Conservation (phyloP, 352 stramenopile species). For the Pseudoperonospora humuli region DNA sequence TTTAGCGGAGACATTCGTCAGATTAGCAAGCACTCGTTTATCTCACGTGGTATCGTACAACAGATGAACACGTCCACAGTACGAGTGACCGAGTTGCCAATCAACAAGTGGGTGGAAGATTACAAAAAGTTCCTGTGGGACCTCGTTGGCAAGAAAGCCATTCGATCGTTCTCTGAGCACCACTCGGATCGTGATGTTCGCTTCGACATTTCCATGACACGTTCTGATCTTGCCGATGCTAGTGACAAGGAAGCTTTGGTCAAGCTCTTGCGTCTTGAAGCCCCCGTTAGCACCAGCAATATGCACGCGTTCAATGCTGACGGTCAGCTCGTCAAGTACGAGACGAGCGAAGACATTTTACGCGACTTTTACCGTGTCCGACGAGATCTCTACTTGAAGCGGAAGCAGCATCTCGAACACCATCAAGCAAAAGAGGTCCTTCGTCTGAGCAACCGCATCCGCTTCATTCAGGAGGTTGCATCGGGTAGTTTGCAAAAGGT, state of each 20-base stretch:
- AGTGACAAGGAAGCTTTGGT: slow-evolving; percentile 45
- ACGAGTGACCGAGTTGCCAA: slow-evolving; percentile 93
- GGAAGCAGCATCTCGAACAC: slow-evolving; percentile 75
- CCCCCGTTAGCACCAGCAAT: slow-evolving; percentile 92
- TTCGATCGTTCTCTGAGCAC: slow-evolving; percentile 93
- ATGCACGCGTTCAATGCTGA: slow-evolving; percentile 96
- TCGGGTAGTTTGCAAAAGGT: slow-evolving; percentile 88
- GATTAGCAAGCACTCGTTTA: slow-evolving; percentile 56
- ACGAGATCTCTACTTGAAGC: slow-evolving; percentile 79
- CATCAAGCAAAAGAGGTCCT: slow-evolving; percentile 80
- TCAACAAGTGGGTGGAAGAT: slow-evolving; percentile 97
- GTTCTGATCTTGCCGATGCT: slow-evolving; percentile 69
- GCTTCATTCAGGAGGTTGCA: slow-evolving; percentile 96
- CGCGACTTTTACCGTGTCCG: slow-evolving; percentile 91
- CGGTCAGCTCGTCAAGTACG: slow-evolving; percentile 89
- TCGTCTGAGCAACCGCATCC: slow-evolving; percentile 94
- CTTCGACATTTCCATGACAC: slow-evolving; percentile 67
- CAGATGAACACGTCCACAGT: slow-evolving; percentile 91
- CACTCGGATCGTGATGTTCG: slow-evolving; percentile 91
- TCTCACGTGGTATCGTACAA: slow-evolving; percentile 61
- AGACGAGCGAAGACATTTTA: slow-evolving; percentile 86
- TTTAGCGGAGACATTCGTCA: slow-evolving; percentile 90
- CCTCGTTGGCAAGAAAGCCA: slow-evolving; percentile 79
- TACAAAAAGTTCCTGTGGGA: slow-evolving; percentile 97
- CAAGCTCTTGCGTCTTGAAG: slow-evolving; percentile 92